These are phyloP conservation scores for Chondrostereum purpureum DNA, from an alignment of 1,284 basidiomycete genomes.

Conservation along the genomic window DNA sequence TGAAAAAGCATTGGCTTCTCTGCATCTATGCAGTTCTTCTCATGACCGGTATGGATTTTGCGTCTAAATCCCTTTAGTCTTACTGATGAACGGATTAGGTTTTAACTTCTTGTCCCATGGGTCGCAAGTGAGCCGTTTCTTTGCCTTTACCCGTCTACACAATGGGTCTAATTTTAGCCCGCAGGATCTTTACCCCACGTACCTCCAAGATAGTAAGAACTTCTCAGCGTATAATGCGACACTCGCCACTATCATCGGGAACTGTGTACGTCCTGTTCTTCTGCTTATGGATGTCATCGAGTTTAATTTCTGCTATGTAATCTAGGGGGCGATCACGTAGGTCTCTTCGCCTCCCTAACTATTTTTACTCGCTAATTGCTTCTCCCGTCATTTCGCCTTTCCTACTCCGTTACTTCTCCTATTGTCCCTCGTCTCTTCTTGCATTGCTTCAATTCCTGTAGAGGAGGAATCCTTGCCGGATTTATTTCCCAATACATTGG, in stretches of 20 bases:
- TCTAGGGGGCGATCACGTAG: constrained; percentile 68
- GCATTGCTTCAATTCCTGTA: too few relatives aligned
- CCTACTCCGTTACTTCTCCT: too few relatives aligned
- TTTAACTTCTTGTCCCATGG: constrained; percentile 94
- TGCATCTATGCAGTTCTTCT: constrained; percentile 81
- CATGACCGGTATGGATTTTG: constrained; percentile 58
- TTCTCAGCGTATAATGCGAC: constrained; percentile 59
- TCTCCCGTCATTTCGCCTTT: too few relatives aligned
- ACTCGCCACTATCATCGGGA: constrained; percentile 87
- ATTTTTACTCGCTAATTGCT: not conserved
- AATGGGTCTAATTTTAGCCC: not conserved
- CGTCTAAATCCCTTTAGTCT: not conserved
- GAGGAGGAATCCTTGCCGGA: constrained; percentile 77
- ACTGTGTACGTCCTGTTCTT: constrained; percentile 48
- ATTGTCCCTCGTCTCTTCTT: too few relatives aligned
- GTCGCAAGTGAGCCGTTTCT: constrained; percentile 45
- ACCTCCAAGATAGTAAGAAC: constrained; percentile 57
- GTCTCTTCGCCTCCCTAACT: constrained; percentile 13
- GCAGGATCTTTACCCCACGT: constrained; percentile 75
- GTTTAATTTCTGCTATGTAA: too few relatives aligned
- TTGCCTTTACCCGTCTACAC: not conserved
- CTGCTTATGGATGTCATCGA: not conserved
- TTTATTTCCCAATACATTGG: constrained; percentile 81
- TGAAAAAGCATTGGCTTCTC: constrained; percentile 79
- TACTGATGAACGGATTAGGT: constrained; percentile 31